A percentile compares a stretch with the other conserved stretches of the same genome.
These are phyloP conservation scores for Arachnopeziza araneosa DNA, from an alignment of 2,329 filamentous ascomycete genomes.

Conservation along the genomic window DNA sequence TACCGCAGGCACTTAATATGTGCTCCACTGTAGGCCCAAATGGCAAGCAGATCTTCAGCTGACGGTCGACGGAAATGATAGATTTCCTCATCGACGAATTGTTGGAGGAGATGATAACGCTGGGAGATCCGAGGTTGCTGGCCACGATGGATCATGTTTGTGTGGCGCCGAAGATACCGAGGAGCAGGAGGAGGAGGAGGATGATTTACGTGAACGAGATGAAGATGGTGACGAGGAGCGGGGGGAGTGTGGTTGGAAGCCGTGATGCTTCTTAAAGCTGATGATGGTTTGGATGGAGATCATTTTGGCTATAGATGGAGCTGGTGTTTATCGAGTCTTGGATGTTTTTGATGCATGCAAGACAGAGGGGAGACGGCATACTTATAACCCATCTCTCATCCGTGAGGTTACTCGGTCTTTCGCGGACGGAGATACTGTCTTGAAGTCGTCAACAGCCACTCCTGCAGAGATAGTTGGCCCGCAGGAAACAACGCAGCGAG, in stretches of 20 bases:
- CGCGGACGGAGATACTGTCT: not conserved
- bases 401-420: not conserved
- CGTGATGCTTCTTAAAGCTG: not conserved
- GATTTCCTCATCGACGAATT: not conserved
- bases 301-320: not conserved
- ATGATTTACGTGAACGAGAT: not conserved
- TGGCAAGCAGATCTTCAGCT: not conserved
- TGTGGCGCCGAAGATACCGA: not conserved
- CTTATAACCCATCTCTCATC: not conserved
- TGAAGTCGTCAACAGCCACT: not conserved
- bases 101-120: not conserved
- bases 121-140: not conserved
- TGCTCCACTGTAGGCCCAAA: not conserved
- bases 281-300: not conserved
- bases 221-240: not conserved
- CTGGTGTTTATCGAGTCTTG: not conserved
- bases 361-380: not conserved
- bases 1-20: constrained; percentile 16
- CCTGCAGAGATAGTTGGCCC: too few species aligned
- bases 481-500: too few species aligned
- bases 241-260: not conserved
- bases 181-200: not conserved
- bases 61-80: not conserved
- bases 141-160: not conserved
- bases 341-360: not conserved